Conservation (phyloP, 257 asterid species). For the Plantago major region DNA sequence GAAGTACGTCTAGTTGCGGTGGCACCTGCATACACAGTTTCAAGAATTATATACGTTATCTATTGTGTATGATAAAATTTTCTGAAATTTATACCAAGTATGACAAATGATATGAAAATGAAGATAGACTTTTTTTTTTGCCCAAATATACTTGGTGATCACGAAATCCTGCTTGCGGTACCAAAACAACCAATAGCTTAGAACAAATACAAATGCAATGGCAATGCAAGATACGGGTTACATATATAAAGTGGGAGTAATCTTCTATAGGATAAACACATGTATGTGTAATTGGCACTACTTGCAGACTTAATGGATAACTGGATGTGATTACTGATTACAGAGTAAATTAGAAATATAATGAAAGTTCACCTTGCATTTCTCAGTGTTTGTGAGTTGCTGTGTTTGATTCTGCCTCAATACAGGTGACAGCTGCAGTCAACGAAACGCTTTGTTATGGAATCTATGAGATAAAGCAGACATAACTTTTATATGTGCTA, state of each 20-base stretch:
- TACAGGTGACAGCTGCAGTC: constrained; percentile 39
- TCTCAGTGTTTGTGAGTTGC: constrained; percentile 14
- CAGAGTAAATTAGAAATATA: constrained; percentile 10
- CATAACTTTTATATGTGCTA: too few relatives aligned
- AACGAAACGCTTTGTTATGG: not conserved
- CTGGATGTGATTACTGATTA: constrained; percentile 12
- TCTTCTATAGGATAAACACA: not conserved
- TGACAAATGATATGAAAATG: not conserved
- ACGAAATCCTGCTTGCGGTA: not conserved
- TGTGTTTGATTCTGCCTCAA: constrained; percentile 17
- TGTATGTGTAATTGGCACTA: not conserved
- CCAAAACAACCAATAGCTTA: not conserved
- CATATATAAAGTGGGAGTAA: not conserved
- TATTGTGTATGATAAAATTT: too few relatives aligned
- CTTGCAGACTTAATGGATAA: not conserved
- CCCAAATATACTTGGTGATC: not conserved
- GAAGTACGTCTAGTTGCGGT: constrained; percentile 4
- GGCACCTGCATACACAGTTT: constrained; percentile 22
- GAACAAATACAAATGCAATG: not conserved
- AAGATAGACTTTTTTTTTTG: too few relatives aligned
- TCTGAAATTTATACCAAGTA: not conserved
- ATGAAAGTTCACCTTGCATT: constrained; percentile 32
- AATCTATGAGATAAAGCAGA: not conserved
- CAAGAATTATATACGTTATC: not conserved
- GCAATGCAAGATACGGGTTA: not conserved